Conservation (phyloP, 2,329 filamentous ascomycete genomes). For the Exophiala mesophila region DNA sequence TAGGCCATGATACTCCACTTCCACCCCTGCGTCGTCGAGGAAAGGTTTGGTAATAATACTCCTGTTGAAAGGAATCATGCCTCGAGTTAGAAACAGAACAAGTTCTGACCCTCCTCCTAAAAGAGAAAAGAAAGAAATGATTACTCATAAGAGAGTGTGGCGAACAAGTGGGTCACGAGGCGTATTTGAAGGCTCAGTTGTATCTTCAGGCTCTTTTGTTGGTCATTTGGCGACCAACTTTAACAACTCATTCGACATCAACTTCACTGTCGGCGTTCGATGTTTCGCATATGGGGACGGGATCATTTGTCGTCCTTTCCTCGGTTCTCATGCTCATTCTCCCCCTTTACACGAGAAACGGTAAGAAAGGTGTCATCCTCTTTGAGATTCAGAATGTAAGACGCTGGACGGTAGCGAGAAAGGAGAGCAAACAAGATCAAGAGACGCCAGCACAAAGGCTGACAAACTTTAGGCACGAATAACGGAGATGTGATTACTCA, state of each 20-base stretch:
- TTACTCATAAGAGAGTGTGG: no score
- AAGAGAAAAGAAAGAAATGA: no score
- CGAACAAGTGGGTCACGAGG: no score
- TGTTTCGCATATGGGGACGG: neutral
- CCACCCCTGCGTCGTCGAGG: neutral
- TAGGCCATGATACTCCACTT: neutral
- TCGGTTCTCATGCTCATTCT: constrained; percentile 3
- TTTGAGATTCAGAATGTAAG: constrained; percentile 5
- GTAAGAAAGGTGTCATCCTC: constrained; percentile 14
- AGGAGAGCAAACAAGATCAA: constrained; percentile 7
- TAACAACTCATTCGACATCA: neutral
- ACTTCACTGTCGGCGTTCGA: neutral
- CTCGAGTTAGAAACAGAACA: no score
- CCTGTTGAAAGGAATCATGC: neutral
- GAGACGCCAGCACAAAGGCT: constrained; percentile 4
- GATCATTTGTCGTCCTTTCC: neutral
- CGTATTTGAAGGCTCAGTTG: no score
- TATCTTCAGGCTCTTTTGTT: no score
- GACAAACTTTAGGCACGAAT: constrained; percentile 4
- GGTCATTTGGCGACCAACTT: no score
- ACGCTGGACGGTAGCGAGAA: neutral
- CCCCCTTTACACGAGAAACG: constrained; percentile 16
- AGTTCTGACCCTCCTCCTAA: no score
- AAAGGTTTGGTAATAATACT: neutral
- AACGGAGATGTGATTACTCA: constrained; percentile 12